phyloP scores from a whole-genome alignment of 208 protist species.

The Strigomonas culicis region DNA sequence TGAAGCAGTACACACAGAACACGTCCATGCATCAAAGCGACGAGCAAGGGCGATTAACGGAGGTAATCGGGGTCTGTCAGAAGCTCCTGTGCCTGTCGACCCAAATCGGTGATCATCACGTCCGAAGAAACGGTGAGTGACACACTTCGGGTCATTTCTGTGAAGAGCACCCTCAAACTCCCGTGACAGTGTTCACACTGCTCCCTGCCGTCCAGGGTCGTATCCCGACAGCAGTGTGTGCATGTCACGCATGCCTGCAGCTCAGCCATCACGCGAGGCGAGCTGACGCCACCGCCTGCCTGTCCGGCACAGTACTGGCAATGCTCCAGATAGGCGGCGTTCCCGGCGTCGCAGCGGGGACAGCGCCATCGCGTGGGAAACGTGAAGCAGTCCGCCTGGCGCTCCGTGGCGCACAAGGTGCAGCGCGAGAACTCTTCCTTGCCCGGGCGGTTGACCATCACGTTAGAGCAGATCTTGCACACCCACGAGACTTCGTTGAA shows the following conservation, averaged over 20 bases:
- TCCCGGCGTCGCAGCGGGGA: constrained; percentile 39
- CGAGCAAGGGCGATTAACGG: not conserved
- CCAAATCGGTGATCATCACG: not conserved
- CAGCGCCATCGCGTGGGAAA: constrained; percentile 70
- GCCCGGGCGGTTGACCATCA: constrained; percentile 57
- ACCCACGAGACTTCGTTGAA: constrained; percentile 61
- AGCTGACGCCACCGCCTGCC: too few relatives aligned
- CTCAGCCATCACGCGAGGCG: constrained; percentile 33
- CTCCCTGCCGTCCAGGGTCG: constrained; percentile 43
- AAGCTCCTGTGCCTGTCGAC: too few relatives aligned
- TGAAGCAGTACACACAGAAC: not conserved
- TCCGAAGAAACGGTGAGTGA: constrained; percentile 7
- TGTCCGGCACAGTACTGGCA: constrained; percentile 62
- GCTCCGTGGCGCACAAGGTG: constrained; percentile 38
- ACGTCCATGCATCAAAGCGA: not conserved
- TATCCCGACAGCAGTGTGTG: constrained; percentile 54
- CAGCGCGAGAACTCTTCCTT: constrained; percentile 43
- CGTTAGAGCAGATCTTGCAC: constrained; percentile 69
- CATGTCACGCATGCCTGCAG: constrained; percentile 39
- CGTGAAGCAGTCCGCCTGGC: constrained; percentile 20
- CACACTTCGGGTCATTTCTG: constrained; percentile 16
- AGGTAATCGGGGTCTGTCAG: too few relatives aligned
- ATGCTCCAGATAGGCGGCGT: constrained; percentile 15
- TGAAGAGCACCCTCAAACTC: constrained; percentile 36
- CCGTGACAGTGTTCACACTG: constrained; percentile 50